A percentile compares a stretch with the other conserved stretches of the same genome.
phyloP scores from a whole-genome alignment of 2,329 filamentous ascomycete species.

The Penicillium freii region DNA sequence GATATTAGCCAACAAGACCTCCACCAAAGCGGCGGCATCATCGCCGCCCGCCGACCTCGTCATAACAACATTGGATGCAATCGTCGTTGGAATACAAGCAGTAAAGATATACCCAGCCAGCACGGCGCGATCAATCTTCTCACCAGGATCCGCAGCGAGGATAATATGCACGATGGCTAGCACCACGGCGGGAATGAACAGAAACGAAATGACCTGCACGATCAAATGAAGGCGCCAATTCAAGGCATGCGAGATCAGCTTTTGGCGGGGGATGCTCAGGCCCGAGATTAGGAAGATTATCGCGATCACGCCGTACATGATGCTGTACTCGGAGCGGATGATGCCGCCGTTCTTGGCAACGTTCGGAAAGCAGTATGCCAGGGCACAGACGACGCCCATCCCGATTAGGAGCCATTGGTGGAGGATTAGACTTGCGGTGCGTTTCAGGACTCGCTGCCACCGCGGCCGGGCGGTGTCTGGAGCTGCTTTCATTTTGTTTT shows the following conservation, averaged over 20 bases:
- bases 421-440: constrained; percentile 30
- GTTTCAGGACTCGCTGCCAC: constrained; percentile 19
- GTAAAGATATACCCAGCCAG: constrained; percentile 66
- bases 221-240: constrained; percentile 68
- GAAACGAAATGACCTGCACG: constrained; percentile 66
- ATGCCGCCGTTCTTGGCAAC: constrained; percentile 47
- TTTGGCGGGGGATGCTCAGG: constrained; percentile 63
- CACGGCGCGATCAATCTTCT: constrained; percentile 59
- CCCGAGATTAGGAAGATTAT: constrained; percentile 71
- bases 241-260: constrained; percentile 59
- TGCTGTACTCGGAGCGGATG: constrained; percentile 42
- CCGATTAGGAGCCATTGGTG: constrained; percentile 66
- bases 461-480: not conserved
- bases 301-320: constrained; percentile 67
- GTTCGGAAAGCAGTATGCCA: constrained; percentile 56
- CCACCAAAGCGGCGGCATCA: constrained; percentile 63
- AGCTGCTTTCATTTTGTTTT: not conserved
- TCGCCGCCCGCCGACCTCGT: constrained; percentile 68
- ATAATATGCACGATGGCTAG: constrained; percentile 56
- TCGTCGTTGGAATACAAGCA: constrained; percentile 69
- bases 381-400: constrained; percentile 54
- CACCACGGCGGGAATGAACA: constrained; percentile 63
- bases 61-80: constrained; percentile 73
- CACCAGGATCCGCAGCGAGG: constrained; percentile 47
- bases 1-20: constrained; percentile 69